A percentile compares a stretch with the other conserved stretches of the same genome.
phyloP scores from a whole-genome alignment of 2,329 filamentous ascomycete genomes.

The Elsinoe necatrix region DNA sequence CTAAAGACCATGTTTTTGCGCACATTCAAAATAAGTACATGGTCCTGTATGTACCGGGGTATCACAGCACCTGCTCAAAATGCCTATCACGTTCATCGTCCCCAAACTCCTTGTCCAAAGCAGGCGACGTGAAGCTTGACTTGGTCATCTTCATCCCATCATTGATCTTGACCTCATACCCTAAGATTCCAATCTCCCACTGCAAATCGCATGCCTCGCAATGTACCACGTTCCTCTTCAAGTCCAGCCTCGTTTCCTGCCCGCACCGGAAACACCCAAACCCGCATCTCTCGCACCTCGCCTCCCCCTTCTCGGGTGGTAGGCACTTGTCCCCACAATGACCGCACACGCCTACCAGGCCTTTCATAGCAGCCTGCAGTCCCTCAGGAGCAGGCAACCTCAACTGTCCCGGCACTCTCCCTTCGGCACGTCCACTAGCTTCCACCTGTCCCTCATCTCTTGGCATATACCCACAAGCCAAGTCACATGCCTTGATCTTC shows the following conservation, averaged over 20 bases:
- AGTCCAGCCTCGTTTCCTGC: background rate
- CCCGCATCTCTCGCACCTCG: slow-evolving; percentile 34
- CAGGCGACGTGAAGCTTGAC: background rate
- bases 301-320: slow-evolving; percentile 18
- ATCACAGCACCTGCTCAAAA: slow-evolving; percentile 5
- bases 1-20: background rate
- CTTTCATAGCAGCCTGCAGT: background rate
- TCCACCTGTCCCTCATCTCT: slow-evolving; percentile 28
- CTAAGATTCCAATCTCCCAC: background rate
- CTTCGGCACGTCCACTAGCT: slow-evolving; percentile 33
- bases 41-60: background rate
- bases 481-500: slow-evolving; percentile 21
- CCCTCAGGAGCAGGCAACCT: background rate
- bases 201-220: slow-evolving; percentile 5
- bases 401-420: slow-evolving; percentile 35
- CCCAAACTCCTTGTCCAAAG: slow-evolving; percentile 4
- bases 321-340: slow-evolving; percentile 17
- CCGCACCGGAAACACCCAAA: slow-evolving; percentile 38
- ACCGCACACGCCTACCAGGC: slow-evolving; percentile 16
- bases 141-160: background rate
- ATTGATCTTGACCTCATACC: slow-evolving; percentile 4
- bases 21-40: background rate
- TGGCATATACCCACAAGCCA: slow-evolving; percentile 26
- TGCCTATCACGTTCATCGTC: background rate
- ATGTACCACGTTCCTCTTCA: background rate